These are phyloP conservation scores for Tagetes erecta DNA, from an alignment of 129 eudicot species.

Conservation along the genomic window DNA sequence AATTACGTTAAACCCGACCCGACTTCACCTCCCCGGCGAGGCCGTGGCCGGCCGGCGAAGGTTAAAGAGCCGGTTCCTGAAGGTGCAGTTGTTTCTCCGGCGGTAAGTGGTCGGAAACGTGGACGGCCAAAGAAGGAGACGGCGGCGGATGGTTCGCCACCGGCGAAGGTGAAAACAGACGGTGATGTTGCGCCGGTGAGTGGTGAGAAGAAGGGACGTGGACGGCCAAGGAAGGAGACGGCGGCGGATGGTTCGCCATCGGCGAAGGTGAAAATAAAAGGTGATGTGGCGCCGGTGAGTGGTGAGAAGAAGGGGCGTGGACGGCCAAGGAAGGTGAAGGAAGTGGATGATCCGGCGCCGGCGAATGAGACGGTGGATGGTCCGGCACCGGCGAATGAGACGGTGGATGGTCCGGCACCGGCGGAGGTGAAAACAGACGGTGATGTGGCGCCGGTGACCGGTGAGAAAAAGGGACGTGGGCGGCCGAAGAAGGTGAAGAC, in stretches of 20 bases:
- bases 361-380: no score
- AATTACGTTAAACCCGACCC: constrained; percentile 63
- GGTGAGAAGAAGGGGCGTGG: neutral
- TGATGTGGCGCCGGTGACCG: neutral
- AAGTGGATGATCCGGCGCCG: neutral
- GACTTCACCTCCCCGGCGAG: constrained; percentile 51
- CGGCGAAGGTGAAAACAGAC: neutral
- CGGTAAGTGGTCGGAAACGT: constrained; percentile 50
- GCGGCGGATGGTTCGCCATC: neutral
- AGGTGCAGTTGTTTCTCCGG: constrained; percentile 28
- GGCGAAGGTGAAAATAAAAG: no score
- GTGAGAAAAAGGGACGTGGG: constrained; percentile 3
- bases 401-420: no score
- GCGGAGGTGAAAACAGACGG: constrained; percentile 4
- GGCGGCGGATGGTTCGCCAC: neutral
- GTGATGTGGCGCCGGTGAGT: neutral
- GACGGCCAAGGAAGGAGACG: constrained; percentile 36
- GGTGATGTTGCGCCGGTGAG: constrained; percentile 21
- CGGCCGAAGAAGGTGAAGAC: constrained; percentile 44
- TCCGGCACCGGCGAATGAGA: neutral
- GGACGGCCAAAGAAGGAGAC: constrained; percentile 36
- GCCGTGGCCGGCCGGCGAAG: constrained; percentile 81
- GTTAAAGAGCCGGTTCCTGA: constrained; percentile 41
- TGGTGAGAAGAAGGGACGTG: neutral
- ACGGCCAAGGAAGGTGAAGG: constrained; percentile 36